Evolutionary conservation across 192 early-diverging fungal genomes (phyloP), one percentile per base, ranked within the genome.

Genomic region (Pilobolus umbonatus): DNA sequence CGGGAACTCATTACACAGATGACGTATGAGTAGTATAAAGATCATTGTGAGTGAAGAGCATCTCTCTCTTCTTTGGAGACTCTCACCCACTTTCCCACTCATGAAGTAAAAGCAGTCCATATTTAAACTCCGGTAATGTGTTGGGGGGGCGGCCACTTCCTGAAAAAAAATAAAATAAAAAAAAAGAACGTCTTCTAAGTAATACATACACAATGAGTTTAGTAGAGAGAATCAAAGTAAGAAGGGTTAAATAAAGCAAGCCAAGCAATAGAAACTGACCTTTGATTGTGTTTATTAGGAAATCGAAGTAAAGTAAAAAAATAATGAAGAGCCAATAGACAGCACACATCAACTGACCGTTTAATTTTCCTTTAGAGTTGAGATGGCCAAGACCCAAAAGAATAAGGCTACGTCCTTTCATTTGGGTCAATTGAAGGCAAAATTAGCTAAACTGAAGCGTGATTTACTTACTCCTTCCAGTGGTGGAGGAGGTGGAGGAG

Each of bases 351-450:
- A n/a, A n/a, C n/a, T n/a, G n/a, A n/a, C n/a, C 45, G 21, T 22
- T 47, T 56, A 25, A 25, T 43, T 17, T 25, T 28, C 5, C 12
- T n/a, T 50, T 46, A 67, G 93, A 81, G 80, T 80, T 81, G 93
- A 91, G 74, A 88, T 88, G 87, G 87, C 88, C 55, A 78, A 82
- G 44, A 92, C 92, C 50, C 92, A 96, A 73, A 94, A 93, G 79
- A 96, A 96, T 78, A 94, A 94, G 77, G 92, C 92, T 64, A 98
- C 96, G 19, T 87, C 91, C 11, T 90, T 85, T 69, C 95, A 98
- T 75, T 79, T 98, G 81, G 95, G 93, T 61, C 76, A 76, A 29
- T 79, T 91, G 59, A 96, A 99, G 75, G 96, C 96, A 63, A 99
- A 99, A 79, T 77, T 99, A 35, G 96, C 96, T 58, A 99, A 99